Evolutionary conservation across 768 basidiomycete species (phyloP).

Genomic region (Phaffia tasmanica): DNA sequence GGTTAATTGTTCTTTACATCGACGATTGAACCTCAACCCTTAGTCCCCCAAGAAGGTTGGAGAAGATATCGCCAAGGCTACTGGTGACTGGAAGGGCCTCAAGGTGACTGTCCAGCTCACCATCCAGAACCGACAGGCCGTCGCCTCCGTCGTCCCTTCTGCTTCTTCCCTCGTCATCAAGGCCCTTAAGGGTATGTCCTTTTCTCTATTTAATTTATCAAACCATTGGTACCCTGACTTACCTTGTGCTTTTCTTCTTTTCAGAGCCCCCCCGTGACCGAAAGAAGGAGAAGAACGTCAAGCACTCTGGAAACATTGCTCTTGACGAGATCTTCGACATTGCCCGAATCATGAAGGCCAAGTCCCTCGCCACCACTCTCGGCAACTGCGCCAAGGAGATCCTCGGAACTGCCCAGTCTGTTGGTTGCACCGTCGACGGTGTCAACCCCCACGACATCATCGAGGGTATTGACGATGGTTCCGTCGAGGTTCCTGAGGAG

Average conservation of each 20-base stretch:
- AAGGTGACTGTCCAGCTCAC: slow-evolving; percentile 97
- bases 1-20: not conserved
- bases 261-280: slow-evolving; percentile 96
- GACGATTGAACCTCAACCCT: not conserved
- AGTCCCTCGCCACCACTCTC: slow-evolving; percentile 85
- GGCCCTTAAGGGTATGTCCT: slow-evolving; percentile 77
- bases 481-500: slow-evolving; percentile 41
- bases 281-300: slow-evolving; percentile 99
- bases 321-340: slow-evolving; percentile 65
- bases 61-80: slow-evolving; percentile 99
- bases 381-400: slow-evolving; percentile 92
- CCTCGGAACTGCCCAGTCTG: slow-evolving; percentile 88
- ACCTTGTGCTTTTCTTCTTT: not conserved
- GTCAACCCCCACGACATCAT: slow-evolving; percentile 85
- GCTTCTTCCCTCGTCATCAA: slow-evolving; percentile 95
- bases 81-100: slow-evolving; percentile 96
- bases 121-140: slow-evolving; percentile 99
- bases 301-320: slow-evolving; percentile 86
- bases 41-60: slow-evolving; percentile 99
- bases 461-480: slow-evolving; percentile 40
- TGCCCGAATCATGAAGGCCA: slow-evolving; percentile 76
- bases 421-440: slow-evolving; percentile 94
- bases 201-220: not conserved
- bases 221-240: not conserved
- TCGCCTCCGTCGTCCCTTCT: slow-evolving; percentile 90